Percentiles rank a stretch among this genome's conserved stretches.
phyloP scores from a whole-genome alignment of 495 filamentous ascomycete species.

The Usnea hakonensis region DNA sequence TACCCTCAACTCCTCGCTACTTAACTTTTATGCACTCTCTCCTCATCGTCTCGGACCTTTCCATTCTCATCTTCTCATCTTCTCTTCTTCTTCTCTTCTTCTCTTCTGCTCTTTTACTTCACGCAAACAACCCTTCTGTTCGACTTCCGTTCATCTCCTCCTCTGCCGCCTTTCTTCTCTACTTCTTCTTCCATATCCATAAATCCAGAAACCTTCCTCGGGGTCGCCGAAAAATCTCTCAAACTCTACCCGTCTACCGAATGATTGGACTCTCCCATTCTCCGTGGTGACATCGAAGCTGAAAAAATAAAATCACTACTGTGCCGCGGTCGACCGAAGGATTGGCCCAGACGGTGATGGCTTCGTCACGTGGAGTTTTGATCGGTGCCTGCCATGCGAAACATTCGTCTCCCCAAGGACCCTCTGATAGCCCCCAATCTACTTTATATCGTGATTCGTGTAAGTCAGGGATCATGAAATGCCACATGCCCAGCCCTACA shows the following conservation, averaged over 20 bases:
- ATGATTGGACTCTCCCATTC: neutral
- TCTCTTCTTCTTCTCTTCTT: too few species aligned
- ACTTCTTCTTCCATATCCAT: too few species aligned
- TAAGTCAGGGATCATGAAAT: neutral
- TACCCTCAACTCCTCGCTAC: too few species aligned
- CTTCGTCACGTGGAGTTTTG: neutral
- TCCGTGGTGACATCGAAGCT: neutral
- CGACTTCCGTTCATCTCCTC: neutral
- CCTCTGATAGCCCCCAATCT: neutral
- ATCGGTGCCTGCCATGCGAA: neutral
- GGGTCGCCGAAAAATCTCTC: neutral
- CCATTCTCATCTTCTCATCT: too few species aligned
- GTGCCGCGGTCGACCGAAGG: neutral
- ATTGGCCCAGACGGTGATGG: neutral
- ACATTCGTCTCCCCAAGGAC: neutral
- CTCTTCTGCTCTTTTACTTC: too few species aligned
- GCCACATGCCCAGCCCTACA: slow-evolving; percentile 1
- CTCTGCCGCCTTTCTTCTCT: neutral
- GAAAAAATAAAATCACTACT: neutral
- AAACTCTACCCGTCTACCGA: neutral
- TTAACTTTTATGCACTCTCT: too few species aligned
- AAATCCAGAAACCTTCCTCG: neutral
- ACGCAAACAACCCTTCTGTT: too few species aligned
- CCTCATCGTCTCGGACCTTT: too few species aligned
- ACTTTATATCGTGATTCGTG: too few species aligned